phyloP scores from a whole-genome alignment of 164 flowering plant species.

The Nelumbo lutea region DNA sequence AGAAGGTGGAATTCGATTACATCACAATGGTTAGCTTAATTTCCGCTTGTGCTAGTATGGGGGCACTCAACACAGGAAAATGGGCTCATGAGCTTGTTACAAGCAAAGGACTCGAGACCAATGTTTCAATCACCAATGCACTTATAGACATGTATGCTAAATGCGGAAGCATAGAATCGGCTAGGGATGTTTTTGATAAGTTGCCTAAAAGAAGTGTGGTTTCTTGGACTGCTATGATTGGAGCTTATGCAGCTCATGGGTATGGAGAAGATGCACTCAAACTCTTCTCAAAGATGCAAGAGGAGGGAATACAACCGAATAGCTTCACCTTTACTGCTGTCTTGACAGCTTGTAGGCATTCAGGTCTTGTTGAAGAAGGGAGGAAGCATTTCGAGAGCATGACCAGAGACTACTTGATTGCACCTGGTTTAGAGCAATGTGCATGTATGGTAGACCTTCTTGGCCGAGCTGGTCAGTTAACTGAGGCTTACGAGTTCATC shows the following conservation, averaged over 20 bases:
- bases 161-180: conserved; percentile 25
- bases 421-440: background rate
- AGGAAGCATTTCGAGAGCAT: background rate
- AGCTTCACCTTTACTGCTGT: conserved; percentile 1
- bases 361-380: background rate
- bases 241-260: background rate
- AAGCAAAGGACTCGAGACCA: background rate
- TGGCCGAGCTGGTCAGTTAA: background rate
- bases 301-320: background rate
- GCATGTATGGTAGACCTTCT: background rate
- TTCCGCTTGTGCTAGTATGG: background rate
- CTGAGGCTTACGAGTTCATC: background rate
- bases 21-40: background rate
- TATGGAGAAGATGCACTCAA: background rate
- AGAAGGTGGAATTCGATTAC: background rate
- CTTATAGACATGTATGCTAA: conserved; percentile 39
- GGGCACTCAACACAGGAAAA: background rate
- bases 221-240: background rate
- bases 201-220: background rate
- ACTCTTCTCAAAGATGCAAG: background rate
- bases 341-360: background rate
- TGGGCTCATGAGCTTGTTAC: background rate
- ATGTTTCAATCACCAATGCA: background rate
- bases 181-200: background rate
- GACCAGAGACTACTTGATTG: background rate